phyloP scores from a whole-genome alignment of 352 stramenopile species.

The Phytophthora pisi region DNA sequence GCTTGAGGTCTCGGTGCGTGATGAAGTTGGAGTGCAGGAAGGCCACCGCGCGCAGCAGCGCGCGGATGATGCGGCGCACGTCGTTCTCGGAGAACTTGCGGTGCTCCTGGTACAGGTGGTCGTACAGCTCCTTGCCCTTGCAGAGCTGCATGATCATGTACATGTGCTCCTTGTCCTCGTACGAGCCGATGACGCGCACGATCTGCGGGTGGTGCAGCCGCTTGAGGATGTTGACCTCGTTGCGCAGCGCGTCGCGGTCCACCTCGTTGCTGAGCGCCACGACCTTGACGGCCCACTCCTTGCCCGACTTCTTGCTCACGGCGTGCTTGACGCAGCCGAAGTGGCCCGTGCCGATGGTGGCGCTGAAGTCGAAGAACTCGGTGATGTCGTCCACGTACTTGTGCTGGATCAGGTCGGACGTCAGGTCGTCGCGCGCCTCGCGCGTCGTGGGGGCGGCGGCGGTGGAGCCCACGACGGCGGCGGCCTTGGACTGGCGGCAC shows the following conservation, averaged over 20 bases:
- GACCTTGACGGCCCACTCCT: conserved; percentile 82
- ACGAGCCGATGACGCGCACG: conserved; percentile 77
- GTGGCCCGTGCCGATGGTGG: conserved; percentile 71
- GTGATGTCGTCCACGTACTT: conserved; percentile 71
- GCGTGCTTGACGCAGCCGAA: conserved; percentile 76
- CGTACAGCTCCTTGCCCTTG: conserved; percentile 81
- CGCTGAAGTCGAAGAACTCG: conserved; percentile 66
- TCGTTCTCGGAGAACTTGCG: conserved; percentile 70
- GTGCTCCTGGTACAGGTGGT: conserved; percentile 74
- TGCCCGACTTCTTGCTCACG: conserved; percentile 63
- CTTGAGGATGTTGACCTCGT: conserved; percentile 82
- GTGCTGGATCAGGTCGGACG: conserved; percentile 79
- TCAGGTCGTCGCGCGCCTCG: conserved; percentile 62
- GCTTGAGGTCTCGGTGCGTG: conserved; percentile 81
- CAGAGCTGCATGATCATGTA: conserved; percentile 91
- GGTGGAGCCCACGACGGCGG: conserved; percentile 50
- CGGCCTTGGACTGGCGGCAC: conserved; percentile 60
- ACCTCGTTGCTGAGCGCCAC: conserved; percentile 74
- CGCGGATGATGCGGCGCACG: conserved; percentile 67
- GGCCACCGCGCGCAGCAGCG: conserved; percentile 59
- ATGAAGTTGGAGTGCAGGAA: conserved; percentile 87
- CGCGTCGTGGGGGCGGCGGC: conserved; percentile 8
- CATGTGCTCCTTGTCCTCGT: conserved; percentile 81
- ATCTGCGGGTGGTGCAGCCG: conserved; percentile 83
- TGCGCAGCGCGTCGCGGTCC: conserved; percentile 74